phyloP scores from a whole-genome alignment of 78 protist species.

The Neovahlkampfia damariscottae region DNA sequence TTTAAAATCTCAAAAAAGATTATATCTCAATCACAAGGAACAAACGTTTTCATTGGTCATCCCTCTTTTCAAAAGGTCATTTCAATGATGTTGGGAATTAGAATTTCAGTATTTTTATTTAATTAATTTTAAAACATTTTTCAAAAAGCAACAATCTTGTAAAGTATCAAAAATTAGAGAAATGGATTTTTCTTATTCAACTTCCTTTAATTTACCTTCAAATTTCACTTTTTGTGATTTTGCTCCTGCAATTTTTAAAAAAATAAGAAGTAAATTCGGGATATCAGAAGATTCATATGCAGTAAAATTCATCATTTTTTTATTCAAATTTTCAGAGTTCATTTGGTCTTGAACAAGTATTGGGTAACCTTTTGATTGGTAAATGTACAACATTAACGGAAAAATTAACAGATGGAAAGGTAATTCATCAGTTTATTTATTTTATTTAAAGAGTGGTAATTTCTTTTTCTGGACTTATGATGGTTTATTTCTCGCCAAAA shows the following conservation, averaged over 20 bases:
- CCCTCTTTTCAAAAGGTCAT: too few relatives aligned
- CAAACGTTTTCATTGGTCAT: too few relatives aligned
- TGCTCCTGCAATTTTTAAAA: slow-evolving; percentile 4
- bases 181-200: neutral
- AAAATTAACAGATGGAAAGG: slow-evolving; percentile 21
- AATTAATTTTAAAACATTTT: too few relatives aligned
- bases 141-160: neutral
- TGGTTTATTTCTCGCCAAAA: slow-evolving; percentile 25
- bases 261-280: neutral
- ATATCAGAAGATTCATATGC: neutral
- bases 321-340: neutral
- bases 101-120: too few relatives aligned
- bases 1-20: too few relatives aligned
- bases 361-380: neutral
- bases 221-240: slow-evolving; percentile 6
- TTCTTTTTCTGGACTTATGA: slow-evolving; percentile 20
- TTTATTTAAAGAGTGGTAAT: too few relatives aligned
- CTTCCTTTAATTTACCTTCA: neutral
- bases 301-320: neutral
- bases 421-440: too few relatives aligned
- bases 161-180: neutral
- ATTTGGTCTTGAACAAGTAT: neutral
- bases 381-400: neutral
- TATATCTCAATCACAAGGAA: too few relatives aligned
- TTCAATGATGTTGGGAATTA: too few relatives aligned